phyloP scores from a whole-genome alignment of 257 asterid genomes.

The Nicotiana sylvestris region DNA sequence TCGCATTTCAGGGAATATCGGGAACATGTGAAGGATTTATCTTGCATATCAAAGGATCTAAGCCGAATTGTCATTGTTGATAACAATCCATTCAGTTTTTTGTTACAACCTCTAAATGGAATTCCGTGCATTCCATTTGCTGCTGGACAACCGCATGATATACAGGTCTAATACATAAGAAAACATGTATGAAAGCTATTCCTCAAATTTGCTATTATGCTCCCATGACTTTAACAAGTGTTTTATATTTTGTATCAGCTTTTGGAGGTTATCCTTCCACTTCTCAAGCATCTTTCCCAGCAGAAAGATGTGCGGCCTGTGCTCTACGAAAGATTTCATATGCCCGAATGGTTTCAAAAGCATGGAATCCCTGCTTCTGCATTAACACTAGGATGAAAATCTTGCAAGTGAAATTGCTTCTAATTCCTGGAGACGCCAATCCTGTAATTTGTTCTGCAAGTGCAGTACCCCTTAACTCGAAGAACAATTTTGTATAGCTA shows the following conservation, averaged over 20 bases:
- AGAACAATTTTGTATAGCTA: constrained; percentile 22
- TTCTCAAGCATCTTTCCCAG: constrained; percentile 79
- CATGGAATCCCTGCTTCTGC: constrained; percentile 76
- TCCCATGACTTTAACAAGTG: constrained; percentile 13
- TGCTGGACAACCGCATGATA: constrained; percentile 68
- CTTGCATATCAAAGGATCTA: constrained; percentile 65
- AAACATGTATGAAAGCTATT: background rate
- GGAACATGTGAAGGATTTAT: constrained; percentile 86
- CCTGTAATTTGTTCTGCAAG: background rate
- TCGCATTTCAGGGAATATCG: constrained; percentile 63
- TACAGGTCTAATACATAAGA: constrained; percentile 44
- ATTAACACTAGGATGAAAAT: constrained; percentile 32
- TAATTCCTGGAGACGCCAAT: constrained; percentile 14
- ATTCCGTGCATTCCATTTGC: constrained; percentile 76
- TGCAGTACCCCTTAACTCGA: constrained; percentile 10
- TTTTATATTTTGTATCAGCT: constrained; percentile 44
- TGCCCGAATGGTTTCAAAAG: constrained; percentile 91
- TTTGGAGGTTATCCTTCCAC: constrained; percentile 82
- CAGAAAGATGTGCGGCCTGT: constrained; percentile 74
- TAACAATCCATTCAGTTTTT: constrained; percentile 93
- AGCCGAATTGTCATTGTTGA: constrained; percentile 80
- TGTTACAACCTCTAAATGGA: constrained; percentile 90
- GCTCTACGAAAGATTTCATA: constrained; percentile 75
- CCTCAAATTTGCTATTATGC: background rate
- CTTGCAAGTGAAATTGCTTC: background rate